A percentile compares a stretch with the other conserved stretches of the same genome.
Evolutionary conservation across 257 asterid species (phyloP).

Genomic region (Linderniella brevidens): DNA sequence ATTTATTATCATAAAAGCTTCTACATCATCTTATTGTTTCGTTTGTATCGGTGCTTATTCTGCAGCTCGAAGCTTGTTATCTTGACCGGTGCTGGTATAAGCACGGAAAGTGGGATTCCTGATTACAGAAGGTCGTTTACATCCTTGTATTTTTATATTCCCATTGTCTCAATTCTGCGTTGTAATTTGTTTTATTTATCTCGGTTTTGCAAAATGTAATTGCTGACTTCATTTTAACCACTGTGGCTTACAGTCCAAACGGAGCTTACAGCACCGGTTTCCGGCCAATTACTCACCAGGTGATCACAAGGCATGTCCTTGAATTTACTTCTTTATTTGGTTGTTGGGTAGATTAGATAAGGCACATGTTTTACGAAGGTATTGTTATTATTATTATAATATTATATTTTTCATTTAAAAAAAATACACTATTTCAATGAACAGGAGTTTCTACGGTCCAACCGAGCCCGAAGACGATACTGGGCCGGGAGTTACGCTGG

Average conservation of each 20-base stretch:
- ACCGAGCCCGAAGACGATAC: conserved; percentile 63
- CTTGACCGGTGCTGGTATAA: conserved; percentile 91
- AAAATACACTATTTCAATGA: conserved; percentile 6
- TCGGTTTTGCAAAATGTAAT: conserved; percentile 6
- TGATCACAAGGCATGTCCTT: conserved; percentile 41
- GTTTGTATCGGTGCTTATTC: conserved; percentile 6
- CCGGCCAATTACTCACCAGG: conserved; percentile 98
- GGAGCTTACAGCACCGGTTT: conserved; percentile 98
- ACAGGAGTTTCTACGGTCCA: conserved; percentile 70
- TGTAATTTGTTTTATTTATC: conserved; percentile 1
- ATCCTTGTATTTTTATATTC: conserved; percentile 1
- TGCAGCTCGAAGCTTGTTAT: conserved; percentile 72
- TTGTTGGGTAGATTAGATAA: neutral
- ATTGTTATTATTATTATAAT: neutral
- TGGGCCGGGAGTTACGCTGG: conserved; percentile 99
- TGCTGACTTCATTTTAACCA: conserved; percentile 6
- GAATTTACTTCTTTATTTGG: conserved; percentile 9
- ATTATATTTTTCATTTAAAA: conserved; percentile 9
- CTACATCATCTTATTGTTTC: neutral
- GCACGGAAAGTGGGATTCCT: conserved; percentile 98
- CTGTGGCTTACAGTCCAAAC: conserved; percentile 69
- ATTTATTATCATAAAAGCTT: conserved; percentile 3
- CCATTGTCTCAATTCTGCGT: conserved; percentile 2
- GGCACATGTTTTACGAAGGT: too few relatives aligned
- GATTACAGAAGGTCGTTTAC: conserved; percentile 71